Conservation (phyloP, 805 yeast species). For the Cyberlindnera mississippiensis region DNA sequence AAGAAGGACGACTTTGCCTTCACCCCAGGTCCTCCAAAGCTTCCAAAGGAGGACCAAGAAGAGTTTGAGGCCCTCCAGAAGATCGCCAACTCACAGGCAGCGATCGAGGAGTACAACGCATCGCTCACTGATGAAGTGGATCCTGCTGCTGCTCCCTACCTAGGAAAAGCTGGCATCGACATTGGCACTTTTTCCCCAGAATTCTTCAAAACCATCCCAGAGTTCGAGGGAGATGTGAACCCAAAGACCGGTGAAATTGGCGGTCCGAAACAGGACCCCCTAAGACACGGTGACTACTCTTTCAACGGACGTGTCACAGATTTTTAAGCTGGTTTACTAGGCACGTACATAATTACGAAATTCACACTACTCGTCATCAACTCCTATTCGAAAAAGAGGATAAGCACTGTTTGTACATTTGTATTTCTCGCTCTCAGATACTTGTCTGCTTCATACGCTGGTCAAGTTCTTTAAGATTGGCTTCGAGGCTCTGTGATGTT, state of each 20-base stretch:
- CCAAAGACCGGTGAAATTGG: conserved; percentile 95
- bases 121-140: conserved; percentile 34
- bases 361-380: no score
- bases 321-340: conserved; percentile 45
- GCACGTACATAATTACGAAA: no score
- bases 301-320: conserved; percentile 96
- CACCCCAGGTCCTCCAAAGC: conserved; percentile 55
- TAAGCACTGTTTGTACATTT: no score
- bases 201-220: conserved; percentile 77
- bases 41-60: conserved; percentile 79
- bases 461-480: conserved; percentile 22
- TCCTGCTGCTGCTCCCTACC: conserved; percentile 32
- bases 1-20: conserved; percentile 23
- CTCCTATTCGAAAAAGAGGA: no score
- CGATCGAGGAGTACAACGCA: conserved; percentile 69
- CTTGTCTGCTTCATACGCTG: conserved; percentile 7
- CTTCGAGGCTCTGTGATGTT: conserved; percentile 17
- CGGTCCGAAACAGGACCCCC: conserved; percentile 97
- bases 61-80: conserved; percentile 87
- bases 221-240: conserved; percentile 90
- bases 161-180: conserved; percentile 53
- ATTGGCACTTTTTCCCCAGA: conserved; percentile 66
- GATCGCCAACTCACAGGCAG: conserved; percentile 73
- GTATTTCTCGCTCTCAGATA: conserved; percentile 3
- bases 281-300: conserved; percentile 87